A percentile compares a stretch with the other conserved stretches of the same genome.
These are phyloP conservation scores for Potentilla sterilis DNA, from an alignment of 306 rosid species.

Conservation along the genomic window DNA sequence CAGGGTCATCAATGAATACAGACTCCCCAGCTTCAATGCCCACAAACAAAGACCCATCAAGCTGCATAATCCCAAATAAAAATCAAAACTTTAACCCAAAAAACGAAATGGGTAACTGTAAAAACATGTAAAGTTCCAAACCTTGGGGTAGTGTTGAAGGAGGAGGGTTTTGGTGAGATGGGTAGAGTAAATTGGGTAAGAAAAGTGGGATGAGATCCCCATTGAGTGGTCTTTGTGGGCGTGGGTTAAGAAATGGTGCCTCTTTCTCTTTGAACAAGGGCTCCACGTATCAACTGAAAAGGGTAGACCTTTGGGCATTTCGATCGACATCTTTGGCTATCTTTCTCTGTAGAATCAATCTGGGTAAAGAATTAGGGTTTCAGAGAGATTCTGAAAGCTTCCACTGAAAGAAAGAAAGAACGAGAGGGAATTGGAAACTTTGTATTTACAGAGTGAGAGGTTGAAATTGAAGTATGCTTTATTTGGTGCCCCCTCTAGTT, in stretches of 20 bases:
- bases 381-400: neutral
- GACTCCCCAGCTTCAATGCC: constrained; percentile 55
- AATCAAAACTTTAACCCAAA: neutral
- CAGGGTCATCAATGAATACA: constrained; percentile 46
- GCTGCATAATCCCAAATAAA: constrained; percentile 24
- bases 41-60: constrained; percentile 47
- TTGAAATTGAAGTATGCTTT: too few relatives aligned
- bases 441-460: too few relatives aligned
- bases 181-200: constrained; percentile 64
- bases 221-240: constrained; percentile 77
- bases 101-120: neutral
- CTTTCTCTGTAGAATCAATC: neutral
- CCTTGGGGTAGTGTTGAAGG: constrained; percentile 51
- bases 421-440: too few relatives aligned
- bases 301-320: constrained; percentile 73
- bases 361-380: neutral
- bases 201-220: constrained; percentile 44
- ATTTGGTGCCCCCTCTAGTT: too few relatives aligned
- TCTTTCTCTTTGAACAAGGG: constrained; percentile 45
- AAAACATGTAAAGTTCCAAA: neutral
- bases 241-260: constrained; percentile 73
- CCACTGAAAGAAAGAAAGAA: neutral
- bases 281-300: constrained; percentile 88
- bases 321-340: constrained; percentile 51
- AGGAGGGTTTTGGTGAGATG: constrained; percentile 58